Conservation (phyloP, 2,329 filamentous ascomycete genomes). For the Nemania serpens region DNA sequence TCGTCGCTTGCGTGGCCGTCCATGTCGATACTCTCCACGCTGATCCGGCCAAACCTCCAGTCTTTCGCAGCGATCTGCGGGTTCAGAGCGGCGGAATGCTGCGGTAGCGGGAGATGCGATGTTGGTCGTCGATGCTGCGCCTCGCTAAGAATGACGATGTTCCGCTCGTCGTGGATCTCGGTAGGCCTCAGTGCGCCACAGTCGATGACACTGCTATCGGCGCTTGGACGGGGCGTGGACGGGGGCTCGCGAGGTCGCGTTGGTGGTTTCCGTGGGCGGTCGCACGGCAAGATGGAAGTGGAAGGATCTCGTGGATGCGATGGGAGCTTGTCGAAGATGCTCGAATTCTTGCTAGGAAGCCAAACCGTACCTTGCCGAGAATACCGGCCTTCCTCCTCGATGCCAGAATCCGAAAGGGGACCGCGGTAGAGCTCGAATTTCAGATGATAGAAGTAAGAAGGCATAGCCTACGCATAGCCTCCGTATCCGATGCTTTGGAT, state of each 20-base stretch:
- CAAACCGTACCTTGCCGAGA: constrained; percentile 46
- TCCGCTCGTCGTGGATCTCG: constrained; percentile 41
- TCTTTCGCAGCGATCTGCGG: constrained; percentile 63
- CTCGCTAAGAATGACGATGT: constrained; percentile 47
- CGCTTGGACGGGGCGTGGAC: constrained; percentile 19
- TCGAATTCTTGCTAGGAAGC: constrained; percentile 53
- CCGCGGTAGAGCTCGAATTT: constrained; percentile 67
- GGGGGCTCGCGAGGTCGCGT: constrained; percentile 23
- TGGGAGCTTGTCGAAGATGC: constrained; percentile 62
- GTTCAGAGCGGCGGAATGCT: constrained; percentile 50
- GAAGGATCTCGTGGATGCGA: constrained; percentile 47
- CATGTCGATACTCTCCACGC: constrained; percentile 82
- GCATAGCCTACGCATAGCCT: constrained; percentile 51
- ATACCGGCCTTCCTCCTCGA: constrained; percentile 20
- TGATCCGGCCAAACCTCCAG: constrained; percentile 81
- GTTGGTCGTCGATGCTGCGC: constrained; percentile 46
- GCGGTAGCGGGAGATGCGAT: constrained; percentile 49
- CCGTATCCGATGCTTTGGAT: neutral
- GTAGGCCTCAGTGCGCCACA: constrained; percentile 51
- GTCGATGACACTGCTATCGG: constrained; percentile 50
- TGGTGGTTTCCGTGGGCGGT: constrained; percentile 12
- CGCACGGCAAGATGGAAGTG: constrained; percentile 9
- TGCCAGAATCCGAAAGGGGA: constrained; percentile 42
- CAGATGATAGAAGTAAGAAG: constrained; percentile 68
- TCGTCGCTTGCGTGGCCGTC: constrained; percentile 39